A percentile compares a stretch with the other conserved stretches of the same genome.
These are phyloP conservation scores for Globisporangium parvum DNA, from an alignment of 352 stramenopile genomes.

Conservation along the genomic window DNA sequence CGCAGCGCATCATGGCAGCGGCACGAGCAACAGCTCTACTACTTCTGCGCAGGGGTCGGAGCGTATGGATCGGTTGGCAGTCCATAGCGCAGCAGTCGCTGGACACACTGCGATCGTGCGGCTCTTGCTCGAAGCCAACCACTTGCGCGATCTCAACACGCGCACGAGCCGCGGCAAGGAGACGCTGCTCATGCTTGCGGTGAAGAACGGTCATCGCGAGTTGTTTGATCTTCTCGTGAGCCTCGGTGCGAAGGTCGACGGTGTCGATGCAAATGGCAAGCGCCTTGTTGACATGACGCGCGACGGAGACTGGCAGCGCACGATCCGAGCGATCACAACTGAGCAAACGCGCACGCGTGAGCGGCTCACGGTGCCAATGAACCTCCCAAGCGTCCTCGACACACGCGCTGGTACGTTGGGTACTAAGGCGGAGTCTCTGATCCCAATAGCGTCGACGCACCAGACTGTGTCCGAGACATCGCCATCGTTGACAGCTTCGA, in stretches of 20 bases:
- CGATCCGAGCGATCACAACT: constrained; percentile 4
- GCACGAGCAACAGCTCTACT: no score
- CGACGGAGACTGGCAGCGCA: constrained; percentile 7
- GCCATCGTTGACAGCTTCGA: no score
- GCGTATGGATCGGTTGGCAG: constrained; percentile 15
- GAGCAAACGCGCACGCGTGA: not conserved
- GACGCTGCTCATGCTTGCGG: constrained; percentile 21
- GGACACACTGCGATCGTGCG: constrained; percentile 16
- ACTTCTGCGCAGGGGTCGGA: not conserved
- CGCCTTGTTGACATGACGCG: constrained; percentile 18
- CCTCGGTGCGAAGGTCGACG: constrained; percentile 16
- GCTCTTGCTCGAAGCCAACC: constrained; percentile 23
- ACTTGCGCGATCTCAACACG: constrained; percentile 23
- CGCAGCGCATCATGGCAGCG: constrained; percentile 12
- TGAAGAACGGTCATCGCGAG: constrained; percentile 15
- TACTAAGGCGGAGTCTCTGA: no score
- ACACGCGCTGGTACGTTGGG: not conserved
- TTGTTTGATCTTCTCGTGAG: constrained; percentile 13
- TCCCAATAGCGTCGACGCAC: no score
- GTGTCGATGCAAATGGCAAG: constrained; percentile 14
- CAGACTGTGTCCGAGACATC: not conserved
- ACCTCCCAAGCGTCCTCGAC: not conserved
- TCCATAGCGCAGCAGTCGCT: constrained; percentile 18
- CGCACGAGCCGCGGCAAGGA: constrained; percentile 21
- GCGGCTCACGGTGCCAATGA: not conserved